These are phyloP conservation scores for Fennellomyces sp. DNA, from an alignment of 371 early-diverging fungal genomes.

Conservation along the genomic window DNA sequence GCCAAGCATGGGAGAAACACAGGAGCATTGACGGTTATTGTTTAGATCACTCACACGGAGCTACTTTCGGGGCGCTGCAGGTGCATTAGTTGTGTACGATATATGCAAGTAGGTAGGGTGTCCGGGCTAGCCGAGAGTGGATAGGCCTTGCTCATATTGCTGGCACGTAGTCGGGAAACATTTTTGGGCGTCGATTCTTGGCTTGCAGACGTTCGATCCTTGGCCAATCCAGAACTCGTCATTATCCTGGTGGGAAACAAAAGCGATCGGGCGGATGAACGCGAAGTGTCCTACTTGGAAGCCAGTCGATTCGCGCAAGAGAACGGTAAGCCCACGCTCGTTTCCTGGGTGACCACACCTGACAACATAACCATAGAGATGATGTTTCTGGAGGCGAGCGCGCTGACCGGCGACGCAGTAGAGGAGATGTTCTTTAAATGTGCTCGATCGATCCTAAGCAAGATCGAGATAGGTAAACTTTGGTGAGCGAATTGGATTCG, in stretches of 20 bases:
- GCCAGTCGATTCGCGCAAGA: conserved; percentile 73
- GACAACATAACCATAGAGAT: conserved; percentile 40
- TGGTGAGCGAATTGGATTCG: no score
- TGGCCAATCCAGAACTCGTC: conserved; percentile 69
- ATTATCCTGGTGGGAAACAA: conserved; percentile 79
- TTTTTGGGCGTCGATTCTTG: conserved; percentile 61
- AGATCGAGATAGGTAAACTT: conserved; percentile 58
- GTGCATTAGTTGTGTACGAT: conserved; percentile 71
- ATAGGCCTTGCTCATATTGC: not conserved
- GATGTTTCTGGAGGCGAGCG: conserved; percentile 68
- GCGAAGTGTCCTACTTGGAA: conserved; percentile 67
- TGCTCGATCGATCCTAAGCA: conserved; percentile 61
- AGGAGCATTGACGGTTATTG: not conserved
- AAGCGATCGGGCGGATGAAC: conserved; percentile 58
- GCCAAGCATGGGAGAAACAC: not conserved
- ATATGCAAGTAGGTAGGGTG: conserved; percentile 60
- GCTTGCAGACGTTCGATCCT: conserved; percentile 66
- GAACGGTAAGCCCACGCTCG: conserved; percentile 42
- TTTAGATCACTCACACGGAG: conserved; percentile 75
- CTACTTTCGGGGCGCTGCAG: conserved; percentile 73
- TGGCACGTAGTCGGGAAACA: conserved; percentile 51
- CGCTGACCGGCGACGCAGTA: conserved; percentile 62
- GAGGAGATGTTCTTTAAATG: conserved; percentile 67
- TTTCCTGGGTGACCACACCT: not conserved
- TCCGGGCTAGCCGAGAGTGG: not conserved